A percentile compares a stretch with the other conserved stretches of the same genome.
phyloP scores from a whole-genome alignment of 179 eudicot species.

The Drosera spatulata region DNA sequence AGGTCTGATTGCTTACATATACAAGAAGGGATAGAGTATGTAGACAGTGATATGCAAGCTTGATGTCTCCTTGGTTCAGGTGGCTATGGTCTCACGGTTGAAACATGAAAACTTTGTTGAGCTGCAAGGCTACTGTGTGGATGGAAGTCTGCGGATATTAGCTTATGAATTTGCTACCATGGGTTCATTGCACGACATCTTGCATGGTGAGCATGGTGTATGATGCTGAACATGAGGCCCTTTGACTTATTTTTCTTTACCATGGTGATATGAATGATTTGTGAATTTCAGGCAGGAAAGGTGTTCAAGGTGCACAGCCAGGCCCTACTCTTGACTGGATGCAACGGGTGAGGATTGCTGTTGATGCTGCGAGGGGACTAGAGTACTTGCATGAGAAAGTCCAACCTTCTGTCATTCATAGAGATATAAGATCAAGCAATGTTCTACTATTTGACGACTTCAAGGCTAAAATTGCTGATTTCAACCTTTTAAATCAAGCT shows the following conservation, averaged over 20 bases:
- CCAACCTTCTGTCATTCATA: too few relatives aligned
- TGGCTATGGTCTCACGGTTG: conserved; percentile 31
- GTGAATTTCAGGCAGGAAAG: neutral
- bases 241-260: too few relatives aligned
- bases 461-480: neutral
- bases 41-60: neutral
- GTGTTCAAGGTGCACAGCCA: conserved; percentile 1
- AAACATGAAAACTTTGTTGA: conserved; percentile 40
- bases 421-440: neutral
- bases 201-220: conserved; percentile 23
- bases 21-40: neutral
- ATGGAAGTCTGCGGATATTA: conserved; percentile 32
- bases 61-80: conserved; percentile 17
- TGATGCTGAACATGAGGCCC: neutral
- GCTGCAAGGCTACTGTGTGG: conserved; percentile 40
- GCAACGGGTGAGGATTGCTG: neutral
- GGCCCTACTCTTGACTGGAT: neutral
- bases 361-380: neutral
- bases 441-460: neutral
- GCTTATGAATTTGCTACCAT: conserved; percentile 12
- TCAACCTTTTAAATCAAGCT: too few relatives aligned
- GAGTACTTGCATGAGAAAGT: neutral
- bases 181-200: conserved; percentile 43
- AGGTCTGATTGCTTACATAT: conserved; percentile 19
- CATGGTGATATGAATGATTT: neutral